A percentile compares a stretch with the other conserved stretches of the same genome.
These are phyloP conservation scores for Saccharum hybrid DNA, from an alignment of 202 grass and related monocot species.

Conservation along the genomic window DNA sequence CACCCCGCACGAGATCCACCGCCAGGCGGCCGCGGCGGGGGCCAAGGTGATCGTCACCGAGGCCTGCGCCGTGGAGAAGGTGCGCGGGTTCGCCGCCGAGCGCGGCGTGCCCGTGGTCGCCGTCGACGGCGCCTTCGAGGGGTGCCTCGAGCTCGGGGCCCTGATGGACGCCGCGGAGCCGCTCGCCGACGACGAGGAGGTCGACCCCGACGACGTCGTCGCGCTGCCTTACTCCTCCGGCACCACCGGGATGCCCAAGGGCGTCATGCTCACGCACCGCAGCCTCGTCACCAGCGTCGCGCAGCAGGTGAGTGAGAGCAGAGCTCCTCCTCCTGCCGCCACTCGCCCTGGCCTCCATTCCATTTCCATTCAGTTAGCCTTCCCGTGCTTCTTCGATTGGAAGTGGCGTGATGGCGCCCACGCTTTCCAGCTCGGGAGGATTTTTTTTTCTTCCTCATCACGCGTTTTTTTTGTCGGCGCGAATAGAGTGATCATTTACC, in stretches of 20 bases:
- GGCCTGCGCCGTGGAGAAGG: conserved; percentile 75
- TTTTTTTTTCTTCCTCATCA: neutral
- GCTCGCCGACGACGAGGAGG: conserved; percentile 44
- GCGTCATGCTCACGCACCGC: conserved; percentile 99
- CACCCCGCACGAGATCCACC: conserved; percentile 89
- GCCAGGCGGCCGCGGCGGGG: conserved; percentile 67
- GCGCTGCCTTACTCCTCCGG: conserved; percentile 93
- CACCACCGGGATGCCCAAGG: conserved; percentile 91
- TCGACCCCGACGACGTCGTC: conserved; percentile 78
- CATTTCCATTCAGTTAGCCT: neutral
- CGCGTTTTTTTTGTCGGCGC: conserved; percentile 41
- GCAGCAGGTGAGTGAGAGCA: conserved; percentile 61
- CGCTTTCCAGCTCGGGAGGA: conserved; percentile 43
- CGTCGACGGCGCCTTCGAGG: conserved; percentile 53
- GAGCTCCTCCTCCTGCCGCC: neutral
- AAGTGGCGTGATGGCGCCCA: neutral
- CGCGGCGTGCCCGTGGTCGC: conserved; percentile 56
- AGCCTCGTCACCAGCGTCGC: conserved; percentile 94
- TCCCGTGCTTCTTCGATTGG: neutral
- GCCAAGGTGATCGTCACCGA: conserved; percentile 73
- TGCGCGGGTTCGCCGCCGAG: conserved; percentile 62
- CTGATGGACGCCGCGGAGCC: conserved; percentile 48
- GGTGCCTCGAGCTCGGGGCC: conserved; percentile 57
- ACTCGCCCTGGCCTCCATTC: neutral
- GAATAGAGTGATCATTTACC: conserved; percentile 25